Evolutionary conservation across 192 early-diverging fungal genomes (phyloP), one percentile per base, ranked within the genome.

Genomic region (Mortierella antarctica): DNA sequence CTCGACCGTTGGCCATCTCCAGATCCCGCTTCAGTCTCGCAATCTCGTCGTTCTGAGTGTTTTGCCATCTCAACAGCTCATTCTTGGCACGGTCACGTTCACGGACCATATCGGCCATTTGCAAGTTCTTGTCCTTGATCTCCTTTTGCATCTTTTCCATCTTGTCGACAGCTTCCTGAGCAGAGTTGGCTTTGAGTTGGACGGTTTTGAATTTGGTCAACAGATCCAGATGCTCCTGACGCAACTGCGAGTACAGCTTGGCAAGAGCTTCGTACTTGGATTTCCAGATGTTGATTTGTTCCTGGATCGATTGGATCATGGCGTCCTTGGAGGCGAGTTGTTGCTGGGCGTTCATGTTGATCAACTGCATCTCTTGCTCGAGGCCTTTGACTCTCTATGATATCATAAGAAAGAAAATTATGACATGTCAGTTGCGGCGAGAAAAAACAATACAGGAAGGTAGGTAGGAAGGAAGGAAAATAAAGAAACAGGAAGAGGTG

Each of bases 221-320:
- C 21, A 99, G 84, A 49, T 97, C 97, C 61, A 99, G 84, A 77
- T 99, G 96, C 72, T 97, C 96, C 69, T 98, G 96, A 53, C 98
- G 91, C 42, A 99, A 85, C 82, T 97, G 94, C 11, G 97, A 95
- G 78, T 99, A 99, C n/a, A 98, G 87, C 66, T 99, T 99, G 63
- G 97, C 97, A 48, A 99, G 85, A 17, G 96, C 94, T 82, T 98
- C 96, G 83, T 98, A 98, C 85, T 98, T 99, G 81, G 97, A 93
- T 86, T 93, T 96, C 95, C 96, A 97, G 83, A 97, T 94, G 76
- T 93, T 91, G 31, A 99, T 87, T 89, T 99, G 95, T 46, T 96
- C 95, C 86, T 97, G 96, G 65, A 95, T 85, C 58, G 89, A 88
- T 10, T 91, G 89, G 53, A 97, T 92, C 67, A 94, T 85, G 73